phyloP scores from a whole-genome alignment of 495 filamentous ascomycete genomes.

The Aspergillus leporis region DNA sequence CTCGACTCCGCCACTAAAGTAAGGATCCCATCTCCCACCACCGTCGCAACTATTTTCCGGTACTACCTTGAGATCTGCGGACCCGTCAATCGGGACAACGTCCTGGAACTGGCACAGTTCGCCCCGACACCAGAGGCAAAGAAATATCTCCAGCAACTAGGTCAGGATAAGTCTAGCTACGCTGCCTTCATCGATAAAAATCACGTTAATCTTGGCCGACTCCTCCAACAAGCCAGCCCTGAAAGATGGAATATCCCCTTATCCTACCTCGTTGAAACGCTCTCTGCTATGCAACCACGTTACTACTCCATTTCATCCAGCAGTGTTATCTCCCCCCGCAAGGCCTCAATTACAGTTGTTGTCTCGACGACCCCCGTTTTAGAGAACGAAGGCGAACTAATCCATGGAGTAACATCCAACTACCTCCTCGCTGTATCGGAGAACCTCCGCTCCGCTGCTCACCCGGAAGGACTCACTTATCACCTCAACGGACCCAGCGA shows the following conservation, averaged over 20 bases:
- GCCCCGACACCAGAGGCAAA: conserved; percentile 42
- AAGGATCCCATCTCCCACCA: conserved; percentile 46
- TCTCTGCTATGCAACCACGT: conserved; percentile 45
- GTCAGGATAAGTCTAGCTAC: conserved; percentile 37
- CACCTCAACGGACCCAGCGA: conserved; percentile 33
- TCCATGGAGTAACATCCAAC: conserved; percentile 49
- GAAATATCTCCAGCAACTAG: conserved; percentile 31
- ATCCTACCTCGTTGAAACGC: conserved; percentile 45
- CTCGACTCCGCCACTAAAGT: conserved; percentile 36
- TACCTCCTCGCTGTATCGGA: conserved; percentile 45
- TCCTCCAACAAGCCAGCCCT: conserved; percentile 32
- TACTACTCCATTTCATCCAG: conserved; percentile 59
- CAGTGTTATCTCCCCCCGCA: conserved; percentile 42
- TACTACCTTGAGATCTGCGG: conserved; percentile 54
- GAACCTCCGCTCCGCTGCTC: conserved; percentile 19
- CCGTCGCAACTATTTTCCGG: conserved; percentile 38
- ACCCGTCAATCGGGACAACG: conserved; percentile 44
- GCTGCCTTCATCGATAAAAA: conserved; percentile 30
- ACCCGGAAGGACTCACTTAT: conserved; percentile 35
- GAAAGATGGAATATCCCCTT: conserved; percentile 44
- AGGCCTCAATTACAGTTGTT: conserved; percentile 45
- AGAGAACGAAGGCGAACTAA: conserved; percentile 24
- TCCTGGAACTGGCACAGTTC: conserved; percentile 45
- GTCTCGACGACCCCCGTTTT: conserved; percentile 33
- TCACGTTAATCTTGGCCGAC: conserved; percentile 43